These are phyloP conservation scores for Blastomyces emzantsi DNA, from an alignment of 2,329 filamentous ascomycete species.

Conservation along the genomic window DNA sequence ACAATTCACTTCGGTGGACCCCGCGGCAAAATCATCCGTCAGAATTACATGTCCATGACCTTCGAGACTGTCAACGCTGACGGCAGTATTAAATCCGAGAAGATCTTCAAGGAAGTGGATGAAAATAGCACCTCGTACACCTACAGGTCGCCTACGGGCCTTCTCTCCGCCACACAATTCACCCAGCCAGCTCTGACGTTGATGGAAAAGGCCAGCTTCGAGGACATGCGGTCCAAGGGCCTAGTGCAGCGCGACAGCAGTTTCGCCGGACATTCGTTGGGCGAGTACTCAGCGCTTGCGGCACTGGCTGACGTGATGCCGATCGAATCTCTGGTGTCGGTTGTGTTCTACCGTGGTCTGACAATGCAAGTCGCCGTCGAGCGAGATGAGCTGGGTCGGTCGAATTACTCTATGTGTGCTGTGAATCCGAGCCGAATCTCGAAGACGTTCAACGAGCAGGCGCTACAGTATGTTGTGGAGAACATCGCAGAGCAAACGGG, in stretches of 20 bases:
- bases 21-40: slow-evolving; percentile 90
- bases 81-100: slow-evolving; percentile 92
- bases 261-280: slow-evolving; percentile 94
- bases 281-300: slow-evolving; percentile 95
- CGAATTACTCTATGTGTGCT: slow-evolving; percentile 98
- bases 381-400: slow-evolving; percentile 82
- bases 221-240: slow-evolving; percentile 97
- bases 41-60: slow-evolving; percentile 99
- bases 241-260: slow-evolving; percentile 93
- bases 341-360: slow-evolving; percentile 97
- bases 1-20: slow-evolving; percentile 97
- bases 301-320: slow-evolving; percentile 98
- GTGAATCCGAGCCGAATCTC: slow-evolving; percentile 98
- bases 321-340: slow-evolving; percentile 96
- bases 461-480: slow-evolving; percentile 91
- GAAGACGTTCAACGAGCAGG: slow-evolving; percentile 97
- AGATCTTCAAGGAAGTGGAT: slow-evolving; percentile 97
- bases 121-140: slow-evolving; percentile 94
- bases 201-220: slow-evolving; percentile 99
- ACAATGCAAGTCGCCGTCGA: slow-evolving; percentile 99
- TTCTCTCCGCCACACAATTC: slow-evolving; percentile 96
- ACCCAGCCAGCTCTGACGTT: slow-evolving; percentile 94
- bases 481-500: slow-evolving; percentile 88
- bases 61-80: slow-evolving; percentile 96
- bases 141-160: slow-evolving; percentile 86